Conservation (phyloP, 495 filamentous ascomycete genomes). For the Lichenothelia convexa region DNA sequence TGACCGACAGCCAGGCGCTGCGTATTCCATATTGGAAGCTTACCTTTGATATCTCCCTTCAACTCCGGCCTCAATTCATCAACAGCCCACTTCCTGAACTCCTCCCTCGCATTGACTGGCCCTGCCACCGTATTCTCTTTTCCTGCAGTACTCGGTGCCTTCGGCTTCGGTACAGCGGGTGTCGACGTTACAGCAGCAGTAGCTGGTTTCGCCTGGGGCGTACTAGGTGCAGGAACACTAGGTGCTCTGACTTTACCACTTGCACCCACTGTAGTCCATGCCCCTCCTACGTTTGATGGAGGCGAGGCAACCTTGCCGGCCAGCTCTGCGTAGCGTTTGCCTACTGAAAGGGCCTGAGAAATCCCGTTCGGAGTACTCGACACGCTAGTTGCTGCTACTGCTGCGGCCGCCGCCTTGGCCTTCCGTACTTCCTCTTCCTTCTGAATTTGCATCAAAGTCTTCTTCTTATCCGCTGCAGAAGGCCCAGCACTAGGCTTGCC, state of each 20-base stretch:
- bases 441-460: slow-evolving; percentile 90
- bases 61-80: slow-evolving; percentile 45
- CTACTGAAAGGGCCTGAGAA: slow-evolving; percentile 27
- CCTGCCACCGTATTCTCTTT: slow-evolving; percentile 25
- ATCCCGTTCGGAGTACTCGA: slow-evolving; percentile 30
- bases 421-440: slow-evolving; percentile 90
- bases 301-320: slow-evolving; percentile 50
- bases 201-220: slow-evolving; percentile 23
- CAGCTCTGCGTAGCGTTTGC: slow-evolving; percentile 90
- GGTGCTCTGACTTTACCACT: slow-evolving; percentile 73
- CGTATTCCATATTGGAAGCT: slow-evolving; percentile 11
- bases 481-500: slow-evolving; percentile 35
- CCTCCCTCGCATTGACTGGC: slow-evolving; percentile 48
- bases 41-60: slow-evolving; percentile 42
- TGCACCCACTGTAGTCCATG: slow-evolving; percentile 95
- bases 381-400: slow-evolving; percentile 24
- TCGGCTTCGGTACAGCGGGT: slow-evolving; percentile 22
- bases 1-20: no score
- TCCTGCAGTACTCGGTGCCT: slow-evolving; percentile 21
- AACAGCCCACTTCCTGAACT: slow-evolving; percentile 87
- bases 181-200: slow-evolving; percentile 21
- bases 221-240: slow-evolving; percentile 36
- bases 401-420: slow-evolving; percentile 38
- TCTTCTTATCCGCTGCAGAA: slow-evolving; percentile 40
- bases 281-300: slow-evolving; percentile 29